Evolutionary conservation across 2,329 filamentous ascomycete species (phyloP), one percentile per base, ranked within the genome.

Genomic region (Calonectria pseudoreteaudii): DNA sequence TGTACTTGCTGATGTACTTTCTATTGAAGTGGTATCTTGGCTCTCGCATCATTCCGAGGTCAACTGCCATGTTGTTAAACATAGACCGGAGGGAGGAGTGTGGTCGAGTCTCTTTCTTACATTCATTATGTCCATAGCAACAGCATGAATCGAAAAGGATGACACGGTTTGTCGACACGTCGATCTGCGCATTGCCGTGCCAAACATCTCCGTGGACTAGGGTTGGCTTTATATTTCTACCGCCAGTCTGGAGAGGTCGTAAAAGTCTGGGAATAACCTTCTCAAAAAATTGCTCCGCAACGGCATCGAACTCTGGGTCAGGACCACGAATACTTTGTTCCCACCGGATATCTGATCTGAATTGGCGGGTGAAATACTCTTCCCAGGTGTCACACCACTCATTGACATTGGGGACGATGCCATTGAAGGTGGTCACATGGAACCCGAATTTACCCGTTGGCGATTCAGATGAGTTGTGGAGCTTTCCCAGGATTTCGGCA

Each of bases 401-500:
- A 9, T 65, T 65, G 38, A 47, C 14, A 72, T 66, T 71, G 80
- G 79, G 0, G 80, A 77, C 9, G 81, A 71, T 5, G 78, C 83
- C 83, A 14, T 78, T 77, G 60, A 76, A 83, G 1, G 83, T 85
- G 6, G 77, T 77, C 2, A 82, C 65, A 26, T 77, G 77, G 49
- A 85, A 86, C 7, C 84, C 83, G 60, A 85, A 85, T 66, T 81
- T 82, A 8, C 82, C 83, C 4, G 74, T 82, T 0, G 83, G 82
- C 0, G 83, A 83, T 28, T 56, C 66, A 60, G 80, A 79, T 3
- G 72, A 76, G 34, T 74, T 72, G 62, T 85, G 84, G 2, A 85
- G 53, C 14, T 67, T 49, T 4, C 56, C 62, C 16, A 75, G 23
- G 5, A 36, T 30, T 18, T 16, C 23, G 4, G 36, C 52, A 4